Evolutionary conservation across 306 rosid genomes (phyloP).

Genomic region (Inga oerstediana): DNA sequence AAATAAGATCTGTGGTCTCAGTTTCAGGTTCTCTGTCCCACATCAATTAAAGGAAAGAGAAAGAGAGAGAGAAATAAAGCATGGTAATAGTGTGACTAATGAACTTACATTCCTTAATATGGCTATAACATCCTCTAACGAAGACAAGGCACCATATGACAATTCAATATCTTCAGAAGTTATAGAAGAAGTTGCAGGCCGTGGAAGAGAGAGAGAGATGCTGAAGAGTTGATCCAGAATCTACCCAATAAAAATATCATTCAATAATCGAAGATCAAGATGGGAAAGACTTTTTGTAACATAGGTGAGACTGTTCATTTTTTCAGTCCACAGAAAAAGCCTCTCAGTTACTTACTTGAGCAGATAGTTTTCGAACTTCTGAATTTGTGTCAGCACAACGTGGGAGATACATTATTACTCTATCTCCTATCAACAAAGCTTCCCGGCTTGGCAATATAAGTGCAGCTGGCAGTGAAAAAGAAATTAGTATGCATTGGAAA

Average conservation of each 20-base stretch:
- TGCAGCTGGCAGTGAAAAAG: slow-evolving; percentile 62
- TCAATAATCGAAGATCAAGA: slow-evolving; percentile 18
- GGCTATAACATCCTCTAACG: slow-evolving; percentile 93
- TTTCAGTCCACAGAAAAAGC: slow-evolving; percentile 11
- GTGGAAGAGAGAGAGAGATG: slow-evolving; percentile 85
- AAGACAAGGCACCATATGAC: slow-evolving; percentile 85
- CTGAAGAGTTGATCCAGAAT: slow-evolving; percentile 92
- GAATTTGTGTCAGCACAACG: slow-evolving; percentile 93
- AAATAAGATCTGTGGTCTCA: slow-evolving; percentile 31
- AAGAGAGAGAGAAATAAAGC: background rate
- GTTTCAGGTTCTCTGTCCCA: slow-evolving; percentile 23
- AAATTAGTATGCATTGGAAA: slow-evolving; percentile 13
- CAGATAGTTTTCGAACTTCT: slow-evolving; percentile 92
- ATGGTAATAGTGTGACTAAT: slow-evolving; percentile 21
- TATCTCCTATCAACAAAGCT: slow-evolving; percentile 89
- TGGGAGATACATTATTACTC: slow-evolving; percentile 86
- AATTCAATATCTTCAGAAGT: slow-evolving; percentile 69
- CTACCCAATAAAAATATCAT: slow-evolving; percentile 46
- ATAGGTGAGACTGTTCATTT: slow-evolving; percentile 19
- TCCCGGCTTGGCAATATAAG: slow-evolving; percentile 90
- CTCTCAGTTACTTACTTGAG: slow-evolving; percentile 58
- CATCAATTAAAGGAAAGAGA: slow-evolving; percentile 35
- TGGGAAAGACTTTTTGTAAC: background rate
- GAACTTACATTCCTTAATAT: slow-evolving; percentile 88
- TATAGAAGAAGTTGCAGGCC: slow-evolving; percentile 69